phyloP scores from a whole-genome alignment of 345 rosid species.

The Heritiera littoralis region DNA sequence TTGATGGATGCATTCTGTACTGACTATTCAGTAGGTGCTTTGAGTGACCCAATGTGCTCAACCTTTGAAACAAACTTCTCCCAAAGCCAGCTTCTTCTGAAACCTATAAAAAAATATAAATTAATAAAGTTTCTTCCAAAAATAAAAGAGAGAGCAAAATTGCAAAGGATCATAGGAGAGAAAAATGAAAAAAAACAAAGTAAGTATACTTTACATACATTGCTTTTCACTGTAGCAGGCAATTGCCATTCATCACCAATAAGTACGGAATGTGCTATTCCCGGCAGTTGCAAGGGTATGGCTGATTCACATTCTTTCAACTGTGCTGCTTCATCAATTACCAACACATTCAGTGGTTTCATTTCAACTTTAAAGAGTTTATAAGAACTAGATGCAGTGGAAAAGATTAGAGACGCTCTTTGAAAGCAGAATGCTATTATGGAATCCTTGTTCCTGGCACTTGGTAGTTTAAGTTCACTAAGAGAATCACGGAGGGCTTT shows the following conservation, averaged over 20 bases:
- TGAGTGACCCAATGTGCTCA: slow-evolving; percentile 41
- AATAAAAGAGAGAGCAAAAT: background rate
- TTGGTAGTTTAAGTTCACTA: slow-evolving; percentile 31
- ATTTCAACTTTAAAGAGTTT: slow-evolving; percentile 30
- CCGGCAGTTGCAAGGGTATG: slow-evolving; percentile 51
- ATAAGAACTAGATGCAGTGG: slow-evolving; percentile 43
- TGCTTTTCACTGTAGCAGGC: slow-evolving; percentile 50
- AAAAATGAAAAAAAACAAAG: too few species aligned
- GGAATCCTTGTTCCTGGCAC: background rate
- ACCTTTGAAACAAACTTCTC: slow-evolving; percentile 71
- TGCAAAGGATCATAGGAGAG: background rate
- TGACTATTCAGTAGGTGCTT: slow-evolving; percentile 59
- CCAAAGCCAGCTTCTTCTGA: slow-evolving; percentile 43
- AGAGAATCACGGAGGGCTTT: slow-evolving; percentile 20
- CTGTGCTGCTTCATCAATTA: slow-evolving; percentile 71
- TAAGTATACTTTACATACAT: slow-evolving; percentile 29
- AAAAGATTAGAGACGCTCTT: slow-evolving; percentile 38
- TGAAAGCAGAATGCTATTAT: slow-evolving; percentile 39
- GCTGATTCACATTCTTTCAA: slow-evolving; percentile 57
- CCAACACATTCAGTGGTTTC: slow-evolving; percentile 40
- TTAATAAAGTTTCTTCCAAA: background rate
- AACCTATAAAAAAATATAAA: slow-evolving; percentile 31
- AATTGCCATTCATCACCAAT: slow-evolving; percentile 60
- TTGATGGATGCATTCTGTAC: slow-evolving; percentile 81
- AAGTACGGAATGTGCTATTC: slow-evolving; percentile 42